These are phyloP conservation scores for Monosporascus sp. DNA, from an alignment of 2,329 filamentous ascomycete genomes.

Conservation along the genomic window DNA sequence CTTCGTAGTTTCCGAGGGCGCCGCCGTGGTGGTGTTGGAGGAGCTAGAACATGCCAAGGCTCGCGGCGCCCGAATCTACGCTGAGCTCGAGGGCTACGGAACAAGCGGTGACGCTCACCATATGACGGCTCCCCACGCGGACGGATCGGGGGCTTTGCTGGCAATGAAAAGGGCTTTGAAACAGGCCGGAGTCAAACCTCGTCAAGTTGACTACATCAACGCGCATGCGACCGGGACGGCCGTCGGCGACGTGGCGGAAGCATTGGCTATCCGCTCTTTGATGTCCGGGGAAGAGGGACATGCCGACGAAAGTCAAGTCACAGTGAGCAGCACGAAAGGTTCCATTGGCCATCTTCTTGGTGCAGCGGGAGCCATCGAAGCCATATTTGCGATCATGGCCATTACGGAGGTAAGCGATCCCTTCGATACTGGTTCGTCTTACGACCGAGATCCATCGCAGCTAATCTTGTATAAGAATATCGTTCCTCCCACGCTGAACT, in stretches of 20 bases:
- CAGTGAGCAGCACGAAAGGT: constrained; percentile 90
- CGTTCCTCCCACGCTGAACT: constrained; percentile 82
- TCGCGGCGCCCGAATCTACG: constrained; percentile 77
- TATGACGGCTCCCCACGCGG: constrained; percentile 82
- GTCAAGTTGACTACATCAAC: constrained; percentile 82
- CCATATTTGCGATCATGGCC: constrained; percentile 76
- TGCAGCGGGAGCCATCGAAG: constrained; percentile 85
- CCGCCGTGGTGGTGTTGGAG: constrained; percentile 82
- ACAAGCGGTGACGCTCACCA: constrained; percentile 88
- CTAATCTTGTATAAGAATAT: constrained; percentile 49
- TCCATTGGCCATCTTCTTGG: constrained; percentile 88
- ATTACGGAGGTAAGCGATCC: constrained; percentile 63
- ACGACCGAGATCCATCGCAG: constrained; percentile 3
- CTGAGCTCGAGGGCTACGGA: constrained; percentile 84
- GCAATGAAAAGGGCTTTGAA: constrained; percentile 82
- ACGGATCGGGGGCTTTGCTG: constrained; percentile 74
- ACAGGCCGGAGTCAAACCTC: constrained; percentile 64
- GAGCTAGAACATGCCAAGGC: constrained; percentile 81
- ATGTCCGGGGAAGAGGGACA: constrained; percentile 70
- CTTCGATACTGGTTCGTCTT: constrained; percentile 6
- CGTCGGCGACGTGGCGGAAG: constrained; percentile 85
- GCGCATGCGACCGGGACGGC: constrained; percentile 88
- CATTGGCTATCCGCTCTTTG: constrained; percentile 70
- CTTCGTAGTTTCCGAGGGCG: constrained; percentile 91
- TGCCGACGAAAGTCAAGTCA: constrained; percentile 56